Evolutionary conservation across 768 basidiomycete species (phyloP).

Genomic region (Clavaria fumosa): DNA sequence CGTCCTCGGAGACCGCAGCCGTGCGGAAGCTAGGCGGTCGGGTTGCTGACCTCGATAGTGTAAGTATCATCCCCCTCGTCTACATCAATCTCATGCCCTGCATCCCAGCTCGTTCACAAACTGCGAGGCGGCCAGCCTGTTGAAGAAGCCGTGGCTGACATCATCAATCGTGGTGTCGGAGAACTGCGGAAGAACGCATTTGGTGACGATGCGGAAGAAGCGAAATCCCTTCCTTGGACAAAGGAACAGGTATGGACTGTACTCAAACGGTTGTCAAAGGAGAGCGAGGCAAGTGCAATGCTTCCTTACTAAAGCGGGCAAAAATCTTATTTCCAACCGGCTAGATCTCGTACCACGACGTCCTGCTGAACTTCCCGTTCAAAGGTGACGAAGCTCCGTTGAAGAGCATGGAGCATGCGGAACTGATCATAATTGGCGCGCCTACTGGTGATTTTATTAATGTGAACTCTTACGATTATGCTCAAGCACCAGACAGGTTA

Average conservation of each 20-base stretch:
- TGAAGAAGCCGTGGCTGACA: slow-evolving; percentile 79
- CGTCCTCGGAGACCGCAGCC: slow-evolving; percentile 34
- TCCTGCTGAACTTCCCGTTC: slow-evolving; percentile 75
- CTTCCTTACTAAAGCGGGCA: not conserved
- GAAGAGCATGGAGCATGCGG: slow-evolving; percentile 76
- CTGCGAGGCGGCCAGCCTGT: slow-evolving; percentile 58
- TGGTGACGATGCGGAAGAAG: slow-evolving; percentile 84
- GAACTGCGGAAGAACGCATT: slow-evolving; percentile 87
- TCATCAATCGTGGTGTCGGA: slow-evolving; percentile 60
- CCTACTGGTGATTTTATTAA: slow-evolving; percentile 36
- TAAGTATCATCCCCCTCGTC: slow-evolving; percentile 20
- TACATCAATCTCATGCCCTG: not conserved
- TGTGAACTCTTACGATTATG: not conserved
- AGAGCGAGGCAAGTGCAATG: slow-evolving; percentile 38
- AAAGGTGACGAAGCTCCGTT: slow-evolving; percentile 78
- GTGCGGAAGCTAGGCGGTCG: slow-evolving; percentile 79
- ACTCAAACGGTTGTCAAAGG: slow-evolving; percentile 53
- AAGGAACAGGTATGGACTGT: slow-evolving; percentile 81
- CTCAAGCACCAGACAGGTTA: slow-evolving; percentile 36
- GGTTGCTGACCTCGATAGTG: slow-evolving; percentile 76
- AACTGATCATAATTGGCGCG: slow-evolving; percentile 70
- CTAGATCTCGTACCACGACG: slow-evolving; percentile 69
- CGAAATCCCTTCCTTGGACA: slow-evolving; percentile 69
- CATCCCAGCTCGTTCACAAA: slow-evolving; percentile 63
- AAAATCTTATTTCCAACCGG: slow-evolving; percentile 10